Base-by-base conservation (phyloP, 192 early-diverging fungal species). In the Mortierella hygrophila region DNA sequence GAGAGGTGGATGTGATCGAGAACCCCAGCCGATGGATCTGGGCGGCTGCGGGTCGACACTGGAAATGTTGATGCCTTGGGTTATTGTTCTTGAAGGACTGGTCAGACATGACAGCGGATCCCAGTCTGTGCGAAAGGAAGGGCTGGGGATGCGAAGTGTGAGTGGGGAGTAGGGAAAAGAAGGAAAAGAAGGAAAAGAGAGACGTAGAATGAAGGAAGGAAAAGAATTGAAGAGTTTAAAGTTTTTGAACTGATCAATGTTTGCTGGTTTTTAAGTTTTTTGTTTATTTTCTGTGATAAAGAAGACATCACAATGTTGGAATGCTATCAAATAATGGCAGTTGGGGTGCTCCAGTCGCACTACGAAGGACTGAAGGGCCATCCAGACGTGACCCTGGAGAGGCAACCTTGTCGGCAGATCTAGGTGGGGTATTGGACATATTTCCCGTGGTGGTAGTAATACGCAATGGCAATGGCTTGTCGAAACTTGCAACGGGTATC, bases 321-420 rank as follows among this genome's bases (percentile, higher is more conserved):
- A 80, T 44, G 23, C 72, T 44, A 23, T 71, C 52, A 16, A 74
- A 40, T 7, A 63, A 44, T 1, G 71, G 79, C 29, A 80, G 44
- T 9, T 80, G 79, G 16, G 72, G 60, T 15, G 79, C 60, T 5
- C 71, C 79, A 16, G 79, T 49, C n/a, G 71, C 38, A 63, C 70
- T 74, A 21, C 63, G 68, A 6, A 32, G 37, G 23, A 46, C 41
- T 2, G 63, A 68, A 1, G 54, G 13, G 18, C 40, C 37, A 35
- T n/a, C 20, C 40, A 46, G 23, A 4, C 29, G 41, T 29, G 71
- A 46, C 13, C 8, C 13, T 26, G 71, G 71, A 41, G 71, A 42
- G 6, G 18, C 16, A 11, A 6, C 44, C n/a, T 72, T 72, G 26
- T 37, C 32, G 15, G 10, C 68, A 26, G 69, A 55, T 26, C 16